Conservation (phyloP, 805 yeast species). For the Yarrowia phangngaensis region DNA sequence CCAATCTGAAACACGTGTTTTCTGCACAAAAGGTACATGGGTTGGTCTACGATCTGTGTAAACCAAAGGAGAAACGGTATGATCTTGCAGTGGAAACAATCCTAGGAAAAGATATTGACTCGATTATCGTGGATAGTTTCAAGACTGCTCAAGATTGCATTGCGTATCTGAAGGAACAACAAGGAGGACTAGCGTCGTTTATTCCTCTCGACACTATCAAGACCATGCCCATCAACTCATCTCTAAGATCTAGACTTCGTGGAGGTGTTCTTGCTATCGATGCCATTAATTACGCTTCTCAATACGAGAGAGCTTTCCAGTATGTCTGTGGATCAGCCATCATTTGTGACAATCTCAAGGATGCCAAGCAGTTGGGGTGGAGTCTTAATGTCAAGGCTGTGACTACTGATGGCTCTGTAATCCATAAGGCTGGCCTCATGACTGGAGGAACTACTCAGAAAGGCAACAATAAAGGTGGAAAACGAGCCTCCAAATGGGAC, state of each 20-base stretch:
- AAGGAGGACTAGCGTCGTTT: conserved; percentile 80
- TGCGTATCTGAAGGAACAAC: conserved; percentile 72
- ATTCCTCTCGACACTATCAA: conserved; percentile 80
- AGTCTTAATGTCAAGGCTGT: conserved; percentile 59
- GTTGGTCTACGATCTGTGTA: conserved; percentile 70
- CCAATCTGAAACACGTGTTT: conserved; percentile 62
- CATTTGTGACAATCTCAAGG: conserved; percentile 64
- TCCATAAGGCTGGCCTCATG: conserved; percentile 84
- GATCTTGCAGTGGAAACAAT: conserved; percentile 71
- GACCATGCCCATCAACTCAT: conserved; percentile 51
- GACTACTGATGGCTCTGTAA: conserved; percentile 76
- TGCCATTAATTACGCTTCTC: conserved; percentile 60
- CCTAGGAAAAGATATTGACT: conserved; percentile 73
- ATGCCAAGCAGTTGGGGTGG: conserved; percentile 76
- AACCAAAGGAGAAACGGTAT: conserved; percentile 68
- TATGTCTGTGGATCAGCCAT: conserved; percentile 77
- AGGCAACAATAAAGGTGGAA: conserved; percentile 28
- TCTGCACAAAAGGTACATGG: conserved; percentile 74
- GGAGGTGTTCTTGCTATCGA: conserved; percentile 64
- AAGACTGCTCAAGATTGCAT: conserved; percentile 72
- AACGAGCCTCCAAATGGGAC: conserved; percentile 54
- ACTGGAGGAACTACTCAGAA: conserved; percentile 69
- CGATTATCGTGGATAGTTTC: conserved; percentile 74
- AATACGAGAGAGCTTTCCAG: conserved; percentile 70
- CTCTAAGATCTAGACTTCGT: conserved; percentile 50